phyloP scores from a whole-genome alignment of 2,329 filamentous ascomycete species.

The Tothia fuscella region DNA sequence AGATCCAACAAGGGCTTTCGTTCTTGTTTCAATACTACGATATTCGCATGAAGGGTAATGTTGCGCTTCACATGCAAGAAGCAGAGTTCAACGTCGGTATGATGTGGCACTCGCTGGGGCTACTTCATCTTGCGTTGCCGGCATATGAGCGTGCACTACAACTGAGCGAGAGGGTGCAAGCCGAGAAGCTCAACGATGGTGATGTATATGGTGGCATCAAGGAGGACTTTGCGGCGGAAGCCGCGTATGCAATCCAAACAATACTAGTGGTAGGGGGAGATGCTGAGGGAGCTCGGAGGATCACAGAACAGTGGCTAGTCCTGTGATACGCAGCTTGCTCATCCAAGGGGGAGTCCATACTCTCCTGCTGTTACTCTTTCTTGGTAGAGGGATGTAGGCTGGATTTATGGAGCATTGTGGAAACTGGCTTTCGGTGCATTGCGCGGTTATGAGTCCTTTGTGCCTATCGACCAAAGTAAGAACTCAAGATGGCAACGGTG shows the following conservation, averaged over 20 bases:
- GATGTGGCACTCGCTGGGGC: slow-evolving; percentile 62
- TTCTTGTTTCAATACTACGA: slow-evolving; percentile 69
- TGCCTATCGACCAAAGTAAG: too few relatives aligned
- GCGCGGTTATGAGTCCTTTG: too few relatives aligned
- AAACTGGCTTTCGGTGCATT: too few relatives aligned
- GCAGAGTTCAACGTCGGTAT: slow-evolving; percentile 72
- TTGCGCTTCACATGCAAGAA: slow-evolving; percentile 49
- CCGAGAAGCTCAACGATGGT: slow-evolving; percentile 16
- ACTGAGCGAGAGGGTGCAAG: slow-evolving; percentile 35
- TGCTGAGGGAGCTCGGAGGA: slow-evolving; percentile 42
- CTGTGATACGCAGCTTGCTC: too few relatives aligned
- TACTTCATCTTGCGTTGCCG: slow-evolving; percentile 58
- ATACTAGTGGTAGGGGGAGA: slow-evolving; percentile 57
- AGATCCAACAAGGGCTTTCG: slow-evolving; percentile 70
- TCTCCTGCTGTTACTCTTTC: too few relatives aligned
- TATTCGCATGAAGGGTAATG: slow-evolving; percentile 35
- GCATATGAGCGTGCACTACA: slow-evolving; percentile 54
- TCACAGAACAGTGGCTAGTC: slow-evolving; percentile 48
- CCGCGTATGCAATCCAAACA: slow-evolving; percentile 61
- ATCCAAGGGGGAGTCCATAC: too few relatives aligned
- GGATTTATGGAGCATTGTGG: too few relatives aligned
- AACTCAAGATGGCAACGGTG: too few relatives aligned
- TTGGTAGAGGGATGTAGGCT: too few relatives aligned
- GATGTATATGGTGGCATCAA: slow-evolving; percentile 9
- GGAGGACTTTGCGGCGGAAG: slow-evolving; percentile 55